These are phyloP conservation scores for Pseudoturritis turrita DNA, from an alignment of 345 rosid species.

Conservation along the genomic window DNA sequence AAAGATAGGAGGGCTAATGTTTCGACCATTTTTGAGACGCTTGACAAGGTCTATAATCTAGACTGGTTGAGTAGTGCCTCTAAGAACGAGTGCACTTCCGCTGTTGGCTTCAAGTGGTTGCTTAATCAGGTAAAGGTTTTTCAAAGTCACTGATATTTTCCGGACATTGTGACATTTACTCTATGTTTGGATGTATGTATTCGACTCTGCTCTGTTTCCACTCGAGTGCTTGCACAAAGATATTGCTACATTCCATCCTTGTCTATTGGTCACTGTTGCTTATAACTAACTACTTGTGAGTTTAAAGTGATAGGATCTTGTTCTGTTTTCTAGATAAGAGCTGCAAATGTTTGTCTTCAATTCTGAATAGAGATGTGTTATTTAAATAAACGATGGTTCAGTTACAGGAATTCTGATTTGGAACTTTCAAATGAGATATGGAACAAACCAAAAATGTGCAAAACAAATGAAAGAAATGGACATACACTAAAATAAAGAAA, in stretches of 20 bases:
- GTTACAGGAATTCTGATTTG: too few species aligned
- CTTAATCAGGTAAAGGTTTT: slow-evolving; percentile 76
- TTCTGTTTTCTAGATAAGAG: not conserved
- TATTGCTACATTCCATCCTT: not conserved
- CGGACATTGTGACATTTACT: not conserved
- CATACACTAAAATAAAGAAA: too few species aligned
- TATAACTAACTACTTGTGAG: not conserved
- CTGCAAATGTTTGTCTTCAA: not conserved
- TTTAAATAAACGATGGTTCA: too few species aligned
- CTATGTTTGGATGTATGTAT: not conserved
- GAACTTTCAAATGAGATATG: too few species aligned
- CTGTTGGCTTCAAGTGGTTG: slow-evolving; percentile 99
- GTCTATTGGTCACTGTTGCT: not conserved
- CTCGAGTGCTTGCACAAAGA: not conserved
- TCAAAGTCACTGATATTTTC: not conserved
- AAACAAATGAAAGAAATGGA: too few species aligned
- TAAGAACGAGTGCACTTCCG: slow-evolving; percentile 94
- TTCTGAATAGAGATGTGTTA: not conserved
- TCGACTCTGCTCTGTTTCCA: not conserved
- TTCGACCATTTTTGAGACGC: slow-evolving; percentile 64
- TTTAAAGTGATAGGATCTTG: not conserved
- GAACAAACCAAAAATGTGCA: too few species aligned
- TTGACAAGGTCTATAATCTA: slow-evolving; percentile 76
- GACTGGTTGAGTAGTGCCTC: slow-evolving; percentile 97
- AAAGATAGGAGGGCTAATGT: slow-evolving; percentile 82